phyloP scores from a whole-genome alignment of 164 flowering plant genomes.

The Chloranthus sessilifolius region DNA sequence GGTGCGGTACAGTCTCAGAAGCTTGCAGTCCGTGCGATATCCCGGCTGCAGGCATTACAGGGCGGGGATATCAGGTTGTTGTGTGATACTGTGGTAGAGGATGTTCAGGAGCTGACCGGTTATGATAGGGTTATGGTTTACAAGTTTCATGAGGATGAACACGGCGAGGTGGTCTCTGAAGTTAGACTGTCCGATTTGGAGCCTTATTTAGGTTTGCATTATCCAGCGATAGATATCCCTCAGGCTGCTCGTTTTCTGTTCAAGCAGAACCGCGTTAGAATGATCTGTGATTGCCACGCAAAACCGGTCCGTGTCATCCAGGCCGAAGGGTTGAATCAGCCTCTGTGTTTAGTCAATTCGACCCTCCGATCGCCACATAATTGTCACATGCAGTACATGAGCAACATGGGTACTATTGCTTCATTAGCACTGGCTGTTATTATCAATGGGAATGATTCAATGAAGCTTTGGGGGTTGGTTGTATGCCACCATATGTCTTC shows the following conservation, averaged over 20 bases:
- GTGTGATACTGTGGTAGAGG: constrained; percentile 62
- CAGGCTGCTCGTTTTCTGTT: constrained; percentile 75
- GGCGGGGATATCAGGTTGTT: constrained; percentile 48
- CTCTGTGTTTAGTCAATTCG: constrained; percentile 52
- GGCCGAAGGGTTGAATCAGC: constrained; percentile 34
- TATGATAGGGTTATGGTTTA: constrained; percentile 81
- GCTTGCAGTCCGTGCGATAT: constrained; percentile 60
- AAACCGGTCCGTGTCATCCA: constrained; percentile 45
- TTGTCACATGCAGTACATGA: constrained; percentile 67
- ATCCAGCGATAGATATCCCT: constrained; percentile 73
- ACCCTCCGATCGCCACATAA: constrained; percentile 60
- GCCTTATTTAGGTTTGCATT: constrained; percentile 67
- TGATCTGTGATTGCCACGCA: constrained; percentile 60
- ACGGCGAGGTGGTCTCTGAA: constrained; percentile 75
- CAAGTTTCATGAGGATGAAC: constrained; percentile 80
- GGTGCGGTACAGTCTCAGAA: constrained; percentile 72
- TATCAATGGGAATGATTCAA: constrained; percentile 33
- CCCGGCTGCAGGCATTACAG: constrained; percentile 64
- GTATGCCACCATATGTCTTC: constrained; percentile 71
- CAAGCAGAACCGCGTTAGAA: constrained; percentile 62
- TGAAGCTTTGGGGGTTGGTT: constrained; percentile 72
- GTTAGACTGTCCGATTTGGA: constrained; percentile 60
- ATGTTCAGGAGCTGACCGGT: constrained; percentile 61
- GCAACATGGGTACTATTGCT: constrained; percentile 63
- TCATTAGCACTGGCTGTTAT: constrained; percentile 58